Base-by-base conservation (phyloP, 2,329 filamentous ascomycete genomes). In the Apiospora koreana region DNA sequence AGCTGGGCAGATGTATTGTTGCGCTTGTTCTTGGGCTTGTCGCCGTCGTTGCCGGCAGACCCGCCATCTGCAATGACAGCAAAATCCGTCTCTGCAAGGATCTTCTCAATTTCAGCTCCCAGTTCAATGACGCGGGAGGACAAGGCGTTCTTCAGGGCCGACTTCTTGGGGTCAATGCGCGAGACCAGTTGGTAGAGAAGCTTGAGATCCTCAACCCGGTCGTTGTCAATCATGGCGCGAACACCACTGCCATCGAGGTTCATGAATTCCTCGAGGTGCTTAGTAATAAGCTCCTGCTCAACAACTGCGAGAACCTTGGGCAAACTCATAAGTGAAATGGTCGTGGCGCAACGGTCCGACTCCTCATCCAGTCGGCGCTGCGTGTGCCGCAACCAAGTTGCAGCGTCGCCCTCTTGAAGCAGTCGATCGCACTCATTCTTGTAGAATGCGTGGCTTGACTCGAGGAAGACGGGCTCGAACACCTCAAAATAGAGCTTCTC, bases 141-240 rank as follows among this genome's bases (percentile, higher is more conserved):
- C 7, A 98, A 82, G 8, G 91, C 92, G 9, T 86, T 85, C 41
- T 90, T 93, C 6, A 98, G 83, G 12, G 92, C 89, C 0, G 81
- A 78, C 78, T 95, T 97, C 71, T 91, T 91, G 0, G 84, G 80
- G 76, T 98, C 94, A 0, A 98, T 92, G 43, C 94, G 87, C 12
- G 88, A 84, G 69, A 97, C 92, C 2, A 98, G 87, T 23, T 90
- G 86, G 80, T 96, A 98, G 3, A 98, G 85, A 67, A 94, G 91
- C n/a, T 86, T 85, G 12, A 99, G 84, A 76, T 97, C 94, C 4
- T 92, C 89, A 43, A 92, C 76, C 73, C 92, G 90, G 80, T 98
- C 93, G 76, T 97, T 95, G 80, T 97, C 93, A 67, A 98, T 90
- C 95, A 99, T 98, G 78, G 91, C 91, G 73, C 88, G 90, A 54